These are phyloP conservation scores for Carex myosuroides DNA, from an alignment of 176 grass and related monocot species.

Conservation along the genomic window DNA sequence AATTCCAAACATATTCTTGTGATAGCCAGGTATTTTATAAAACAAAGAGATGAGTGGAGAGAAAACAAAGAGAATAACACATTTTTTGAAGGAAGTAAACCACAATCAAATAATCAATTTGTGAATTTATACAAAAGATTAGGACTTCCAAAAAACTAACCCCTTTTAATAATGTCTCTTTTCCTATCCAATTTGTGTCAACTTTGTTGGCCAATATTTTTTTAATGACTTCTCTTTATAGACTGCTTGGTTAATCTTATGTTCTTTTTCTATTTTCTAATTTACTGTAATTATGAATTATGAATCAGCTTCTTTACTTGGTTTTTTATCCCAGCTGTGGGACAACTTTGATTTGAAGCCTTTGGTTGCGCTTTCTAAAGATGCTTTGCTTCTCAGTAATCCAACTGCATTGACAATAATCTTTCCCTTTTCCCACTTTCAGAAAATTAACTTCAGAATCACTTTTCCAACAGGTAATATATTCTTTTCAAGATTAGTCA, in stretches of 20 bases:
- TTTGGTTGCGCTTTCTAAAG: not conserved
- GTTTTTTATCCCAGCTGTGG: not conserved
- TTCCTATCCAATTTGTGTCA: not conserved
- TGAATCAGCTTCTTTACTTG: not conserved
- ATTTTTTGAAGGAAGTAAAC: not conserved
- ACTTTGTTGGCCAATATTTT: not conserved
- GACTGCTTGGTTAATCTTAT: not conserved
- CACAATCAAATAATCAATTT: not conserved
- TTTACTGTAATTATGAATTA: not conserved
- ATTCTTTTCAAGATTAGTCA: slow-evolving; percentile 5
- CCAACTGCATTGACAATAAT: not conserved
- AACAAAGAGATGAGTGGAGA: not conserved
- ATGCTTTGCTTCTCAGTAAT: slow-evolving; percentile 16
- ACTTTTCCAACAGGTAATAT: not conserved
- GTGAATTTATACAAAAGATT: not conserved
- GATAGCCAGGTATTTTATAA: not conserved
- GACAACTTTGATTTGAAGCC: not conserved
- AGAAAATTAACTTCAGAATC: slow-evolving; percentile 8
- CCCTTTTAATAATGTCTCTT: not conserved
- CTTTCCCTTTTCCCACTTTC: slow-evolving; percentile 1
- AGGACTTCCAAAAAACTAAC: not conserved
- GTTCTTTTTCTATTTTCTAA: not conserved
- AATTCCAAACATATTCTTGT: not conserved
- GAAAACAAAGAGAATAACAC: not conserved
- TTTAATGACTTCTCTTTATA: not conserved